phyloP scores from a whole-genome alignment of 2,329 filamentous ascomycete species.

The Tolypocladium tropicale region DNA sequence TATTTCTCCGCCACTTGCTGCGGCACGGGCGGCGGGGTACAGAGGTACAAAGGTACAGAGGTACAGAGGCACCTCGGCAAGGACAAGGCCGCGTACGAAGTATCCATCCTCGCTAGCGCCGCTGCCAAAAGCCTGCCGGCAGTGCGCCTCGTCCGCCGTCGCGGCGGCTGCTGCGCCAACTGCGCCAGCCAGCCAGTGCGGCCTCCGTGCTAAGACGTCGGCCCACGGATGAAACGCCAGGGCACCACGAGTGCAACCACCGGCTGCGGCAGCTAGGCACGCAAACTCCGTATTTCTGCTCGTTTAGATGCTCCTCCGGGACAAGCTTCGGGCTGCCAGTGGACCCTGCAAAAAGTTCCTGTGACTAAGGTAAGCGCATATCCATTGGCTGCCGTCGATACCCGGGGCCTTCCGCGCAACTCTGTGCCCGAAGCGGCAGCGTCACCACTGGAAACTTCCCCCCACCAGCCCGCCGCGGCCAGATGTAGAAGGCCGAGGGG shows the following conservation, averaged over 20 bases:
- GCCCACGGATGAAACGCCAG: background rate
- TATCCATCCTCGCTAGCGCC: too few relatives aligned
- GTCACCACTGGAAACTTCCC: slow-evolving; percentile 6
- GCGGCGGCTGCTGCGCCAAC: background rate
- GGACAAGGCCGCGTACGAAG: too few relatives aligned
- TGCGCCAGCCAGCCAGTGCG: too few relatives aligned
- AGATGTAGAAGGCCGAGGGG: slow-evolving; percentile 3
- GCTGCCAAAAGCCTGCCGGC: background rate
- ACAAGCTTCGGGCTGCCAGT: background rate
- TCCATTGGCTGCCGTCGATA: slow-evolving; percentile 19
- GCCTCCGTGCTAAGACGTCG: too few relatives aligned
- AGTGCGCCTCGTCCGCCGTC: too few relatives aligned
- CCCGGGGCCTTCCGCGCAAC: slow-evolving; percentile 5
- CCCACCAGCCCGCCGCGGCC: slow-evolving; percentile 10
- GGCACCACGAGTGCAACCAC: background rate
- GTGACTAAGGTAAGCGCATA: background rate
- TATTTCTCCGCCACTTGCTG: background rate
- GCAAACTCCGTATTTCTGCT: background rate
- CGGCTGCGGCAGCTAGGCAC: background rate
- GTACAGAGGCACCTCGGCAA: background rate
- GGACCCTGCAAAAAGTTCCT: background rate
- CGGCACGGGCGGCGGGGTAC: too few relatives aligned
- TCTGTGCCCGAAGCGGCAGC: background rate
- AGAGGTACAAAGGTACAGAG: background rate
- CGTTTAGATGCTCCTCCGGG: background rate